These are phyloP conservation scores for Lunularia cruciata DNA, from an alignment of 225 moss, liverwort and hornwort genomes.

Conservation along the genomic window DNA sequence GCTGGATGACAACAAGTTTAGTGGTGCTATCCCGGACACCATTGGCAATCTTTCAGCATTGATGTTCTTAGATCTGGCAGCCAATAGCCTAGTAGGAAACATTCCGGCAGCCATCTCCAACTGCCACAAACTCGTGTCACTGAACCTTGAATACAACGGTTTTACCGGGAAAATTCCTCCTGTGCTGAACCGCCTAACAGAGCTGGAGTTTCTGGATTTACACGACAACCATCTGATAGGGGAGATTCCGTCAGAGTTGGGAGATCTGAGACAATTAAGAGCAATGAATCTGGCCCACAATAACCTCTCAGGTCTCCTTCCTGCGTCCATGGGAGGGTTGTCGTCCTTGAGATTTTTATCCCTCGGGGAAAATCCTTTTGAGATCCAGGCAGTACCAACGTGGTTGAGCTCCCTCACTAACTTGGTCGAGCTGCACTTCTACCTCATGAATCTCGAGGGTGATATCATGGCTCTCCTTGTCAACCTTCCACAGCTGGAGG, in stretches of 20 bases:
- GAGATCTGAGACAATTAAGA: conserved; percentile 2
- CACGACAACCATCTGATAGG: conserved; percentile 28
- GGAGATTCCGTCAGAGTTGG: conserved; percentile 24
- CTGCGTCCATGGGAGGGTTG: conserved; percentile 13
- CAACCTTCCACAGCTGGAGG: background rate
- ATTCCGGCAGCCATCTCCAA: conserved; percentile 8
- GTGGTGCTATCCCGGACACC: conserved; percentile 5
- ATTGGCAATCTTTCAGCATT: background rate
- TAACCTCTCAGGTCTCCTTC: conserved; percentile 26
- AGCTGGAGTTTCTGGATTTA: conserved; percentile 19
- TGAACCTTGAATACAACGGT: conserved; percentile 5
- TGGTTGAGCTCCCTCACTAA: conserved; percentile 10
- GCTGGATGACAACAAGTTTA: conserved; percentile 7
- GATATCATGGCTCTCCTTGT: conserved; percentile 17
- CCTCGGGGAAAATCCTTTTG: conserved; percentile 11
- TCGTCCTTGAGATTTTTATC: conserved; percentile 11
- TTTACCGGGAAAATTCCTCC: background rate
- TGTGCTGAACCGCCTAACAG: conserved; percentile 1
- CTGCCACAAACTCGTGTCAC: background rate
- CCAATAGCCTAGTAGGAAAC: conserved; percentile 2
- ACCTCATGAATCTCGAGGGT: conserved; percentile 12
- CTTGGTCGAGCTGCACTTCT: conserved; percentile 15
- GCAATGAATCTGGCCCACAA: conserved; percentile 29
- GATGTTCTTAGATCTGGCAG: conserved; percentile 4
- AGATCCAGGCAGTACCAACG: conserved; percentile 10